phyloP scores from a whole-genome alignment of 2,329 filamentous ascomycete species.

The Seiridium cupressi region DNA sequence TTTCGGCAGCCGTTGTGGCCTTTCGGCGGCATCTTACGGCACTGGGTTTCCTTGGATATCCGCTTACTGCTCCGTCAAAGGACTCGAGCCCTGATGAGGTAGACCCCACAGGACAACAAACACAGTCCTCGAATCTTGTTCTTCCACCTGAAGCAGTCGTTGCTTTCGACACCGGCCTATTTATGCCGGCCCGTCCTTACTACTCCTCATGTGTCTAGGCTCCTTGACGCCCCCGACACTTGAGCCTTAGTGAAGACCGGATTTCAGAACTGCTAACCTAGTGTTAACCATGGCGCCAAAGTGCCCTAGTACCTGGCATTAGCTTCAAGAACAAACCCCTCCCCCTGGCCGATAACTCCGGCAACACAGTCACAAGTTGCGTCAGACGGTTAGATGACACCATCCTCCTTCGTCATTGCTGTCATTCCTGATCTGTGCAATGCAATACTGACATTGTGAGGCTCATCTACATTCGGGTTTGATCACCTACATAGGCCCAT shows the following conservation, averaged over 20 bases:
- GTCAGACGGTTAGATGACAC: neutral
- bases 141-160: constrained; percentile 5
- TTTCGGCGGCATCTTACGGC: too few relatives aligned
- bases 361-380: neutral
- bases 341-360: constrained; percentile 19
- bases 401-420: neutral
- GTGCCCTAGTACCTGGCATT: constrained; percentile 22
- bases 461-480: neutral
- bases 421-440: neutral
- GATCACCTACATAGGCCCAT: neutral
- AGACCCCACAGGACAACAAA: neutral
- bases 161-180: neutral
- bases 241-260: neutral
- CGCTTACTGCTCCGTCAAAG: too few relatives aligned
- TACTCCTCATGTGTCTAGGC: neutral
- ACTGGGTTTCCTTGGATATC: too few relatives aligned
- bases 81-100: neutral
- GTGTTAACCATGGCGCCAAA: neutral
- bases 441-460: neutral
- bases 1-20: too few relatives aligned
- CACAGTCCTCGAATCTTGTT: neutral
- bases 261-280: neutral
- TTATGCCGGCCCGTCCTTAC: neutral
- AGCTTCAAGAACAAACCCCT: constrained; percentile 10
- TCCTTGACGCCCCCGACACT: neutral